Evolutionary conservation across 805 yeast genomes (phyloP), one percentile per base, ranked within the genome.

Genomic region (Candida dendrica): DNA sequence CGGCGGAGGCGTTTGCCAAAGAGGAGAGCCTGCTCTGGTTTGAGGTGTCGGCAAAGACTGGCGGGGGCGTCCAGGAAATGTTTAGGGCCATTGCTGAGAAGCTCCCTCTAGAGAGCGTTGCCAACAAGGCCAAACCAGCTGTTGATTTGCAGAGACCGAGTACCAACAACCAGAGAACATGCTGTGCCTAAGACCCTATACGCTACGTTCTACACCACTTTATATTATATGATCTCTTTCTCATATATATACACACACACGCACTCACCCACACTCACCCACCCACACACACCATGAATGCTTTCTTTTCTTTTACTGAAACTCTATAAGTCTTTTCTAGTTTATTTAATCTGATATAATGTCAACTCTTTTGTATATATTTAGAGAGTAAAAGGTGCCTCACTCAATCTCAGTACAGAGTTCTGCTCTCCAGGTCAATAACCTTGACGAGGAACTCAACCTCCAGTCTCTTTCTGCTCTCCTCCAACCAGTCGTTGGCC

Each of bases 401-500:
- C 27, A 10, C 6, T 32, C 15, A 9, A n/a, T 13, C 47, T 47
- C 49, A 62, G 46, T 60, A 71, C 42, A 69, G 52, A 33, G 72
- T 68, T 53, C 74, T 75, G 42, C 82, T 60, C 62, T 84, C 93
- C 40, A 81, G 63, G 47, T 82, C 87, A 47, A 85, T 69, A 50
- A 84, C 64, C 44, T 75, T 78, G 45, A 87, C 72, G 59, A 91
- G 70, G 56, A 89, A 81, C 66, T 89, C 91, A 31, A 86, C 77
- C 68, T 91, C 98, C 49, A 89, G 69, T 61, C 95, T 84, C 69
- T 81, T 83, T 71, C 97, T 81, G 38, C 93, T 88, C 61, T 88
- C 95, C 26, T 69, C 68, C 29, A 93, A 77, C 98, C 98, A 93
- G 60, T 88, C 96, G 52, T 79, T 78, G 32, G 97, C 93, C 53